A percentile compares a stretch with the other conserved stretches of the same genome.
These are phyloP conservation scores for Chrysanthemum makinoi DNA, from an alignment of 129 eudicot species.

Conservation along the genomic window DNA sequence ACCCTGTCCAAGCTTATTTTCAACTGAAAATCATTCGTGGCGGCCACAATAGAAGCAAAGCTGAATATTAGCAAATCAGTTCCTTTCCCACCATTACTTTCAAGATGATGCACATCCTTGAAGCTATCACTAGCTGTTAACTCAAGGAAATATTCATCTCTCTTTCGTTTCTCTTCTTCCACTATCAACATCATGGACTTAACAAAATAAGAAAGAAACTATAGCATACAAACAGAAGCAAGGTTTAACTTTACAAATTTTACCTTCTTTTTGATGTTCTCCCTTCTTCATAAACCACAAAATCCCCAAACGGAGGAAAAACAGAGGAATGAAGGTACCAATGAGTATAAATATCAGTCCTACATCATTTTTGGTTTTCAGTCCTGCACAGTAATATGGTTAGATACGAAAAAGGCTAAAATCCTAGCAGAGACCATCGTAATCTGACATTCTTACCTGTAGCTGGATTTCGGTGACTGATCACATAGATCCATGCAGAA, in stretches of 20 bases:
- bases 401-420: not conserved
- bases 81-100: conserved; percentile 26
- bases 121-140: conserved; percentile 32
- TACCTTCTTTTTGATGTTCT: conserved; percentile 26
- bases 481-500: conserved; percentile 2
- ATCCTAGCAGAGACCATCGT: not conserved
- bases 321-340: not conserved
- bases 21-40: conserved; percentile 33
- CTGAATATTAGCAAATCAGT: conserved; percentile 31
- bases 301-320: conserved; percentile 1
- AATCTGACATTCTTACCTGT: not conserved
- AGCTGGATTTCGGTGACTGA: not conserved
- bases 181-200: not conserved
- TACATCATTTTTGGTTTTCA: not conserved
- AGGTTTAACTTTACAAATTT: not conserved
- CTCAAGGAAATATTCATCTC: conserved; percentile 26
- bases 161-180: conserved; percentile 4
- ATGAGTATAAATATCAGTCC: conserved; percentile 1
- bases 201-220: not conserved
- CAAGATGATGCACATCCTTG: conserved; percentile 22
- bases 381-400: conserved; percentile 13
- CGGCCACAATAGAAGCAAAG: conserved; percentile 30
- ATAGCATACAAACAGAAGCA: not conserved
- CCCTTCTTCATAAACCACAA: conserved; percentile 17
- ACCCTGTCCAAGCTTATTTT: conserved; percentile 47